Evolutionary conservation across 2,329 filamentous ascomycete genomes (phyloP).

Genomic region (Pestalotiopsis sp.): DNA sequence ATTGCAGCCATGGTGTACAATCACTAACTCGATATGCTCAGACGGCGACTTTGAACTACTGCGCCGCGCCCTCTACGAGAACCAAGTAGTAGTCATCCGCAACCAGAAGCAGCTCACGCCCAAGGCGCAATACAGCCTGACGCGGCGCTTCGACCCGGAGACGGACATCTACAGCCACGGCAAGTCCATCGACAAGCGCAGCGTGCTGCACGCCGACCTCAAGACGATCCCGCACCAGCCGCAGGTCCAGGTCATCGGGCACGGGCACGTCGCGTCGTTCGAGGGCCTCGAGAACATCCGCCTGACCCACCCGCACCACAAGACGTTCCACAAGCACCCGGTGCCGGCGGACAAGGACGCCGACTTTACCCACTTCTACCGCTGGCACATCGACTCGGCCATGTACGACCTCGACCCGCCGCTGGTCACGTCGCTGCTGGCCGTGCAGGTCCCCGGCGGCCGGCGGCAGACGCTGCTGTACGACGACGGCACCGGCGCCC

Average conservation of each 20-base stretch:
- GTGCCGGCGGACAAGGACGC: constrained; percentile 57
- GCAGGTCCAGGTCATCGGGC: constrained; percentile 79
- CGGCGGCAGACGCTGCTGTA: constrained; percentile 70
- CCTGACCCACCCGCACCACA: constrained; percentile 76
- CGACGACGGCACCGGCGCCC: constrained; percentile 70
- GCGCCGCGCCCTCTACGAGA: constrained; percentile 64
- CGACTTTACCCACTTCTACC: constrained; percentile 62
- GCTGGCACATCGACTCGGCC: constrained; percentile 81
- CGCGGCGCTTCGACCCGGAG: constrained; percentile 70
- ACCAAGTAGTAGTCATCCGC: constrained; percentile 74
- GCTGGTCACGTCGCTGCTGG: constrained; percentile 71
- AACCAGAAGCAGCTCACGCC: constrained; percentile 65
- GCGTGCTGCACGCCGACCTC: constrained; percentile 74
- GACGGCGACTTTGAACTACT: constrained; percentile 68
- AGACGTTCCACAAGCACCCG: constrained; percentile 69
- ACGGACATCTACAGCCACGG: constrained; percentile 74
- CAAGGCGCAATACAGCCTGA: constrained; percentile 73
- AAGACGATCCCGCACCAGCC: constrained; percentile 81
- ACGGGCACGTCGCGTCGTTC: constrained; percentile 69
- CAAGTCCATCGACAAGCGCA: constrained; percentile 69
- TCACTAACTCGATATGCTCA: constrained; percentile 22
- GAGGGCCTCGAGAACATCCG: constrained; percentile 70
- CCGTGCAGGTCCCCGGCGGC: constrained; percentile 71
- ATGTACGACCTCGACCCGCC: constrained; percentile 76
- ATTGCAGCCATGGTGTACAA: too few species aligned